Evolutionary conservation across 177 flowering plant genomes (phyloP), one percentile per base, ranked within the genome.

Genomic region (Vitis hybrid): DNA sequence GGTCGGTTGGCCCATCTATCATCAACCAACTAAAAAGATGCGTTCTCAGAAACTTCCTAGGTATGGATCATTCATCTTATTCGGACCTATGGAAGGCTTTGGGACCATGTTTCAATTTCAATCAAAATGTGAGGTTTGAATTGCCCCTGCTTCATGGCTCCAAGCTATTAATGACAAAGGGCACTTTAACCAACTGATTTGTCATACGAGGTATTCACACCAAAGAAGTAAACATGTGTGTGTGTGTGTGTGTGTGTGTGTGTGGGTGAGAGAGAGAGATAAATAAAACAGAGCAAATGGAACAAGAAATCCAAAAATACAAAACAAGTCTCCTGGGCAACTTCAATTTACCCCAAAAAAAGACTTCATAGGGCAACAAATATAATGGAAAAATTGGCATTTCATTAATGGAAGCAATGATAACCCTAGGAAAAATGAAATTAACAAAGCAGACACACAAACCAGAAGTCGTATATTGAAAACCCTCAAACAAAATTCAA

Each of bases 41-140:
- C 7, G 69, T 62, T 70, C 34, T 83, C 12, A 70, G 78, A 2
- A 80, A 58, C 74, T 84, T 88, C 74, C 70, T 84, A 5, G 88
- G 86, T 1, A 86, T 79, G 1, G 84, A 76, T 9, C 87, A 82
- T 11, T 89, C 91, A 15, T 89, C 94, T 1, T 89, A 83, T 26
- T 85, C 87, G 3, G 67, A 77, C 6, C 76, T 82, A 50, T 65
- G 59, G n/a, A 65, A 57, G 2, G 58, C 21, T 52, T 83, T 84
- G 9, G 76, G 67, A 21, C 9, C 26, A 13, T 78, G 85, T 66
- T 82, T 86, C 60, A 21, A 58, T 58, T 62, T 77, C 57, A 79
- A 66, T 7, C 73, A 61, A 72, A 89, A 89, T 3, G 82, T 82
- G 10, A 89, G 86, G 34, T 77, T 81, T 0, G 74, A 78, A 57